These are phyloP conservation scores for Xylariaceae sp. DNA, from an alignment of 2,329 filamentous ascomycete genomes.

Conservation along the genomic window DNA sequence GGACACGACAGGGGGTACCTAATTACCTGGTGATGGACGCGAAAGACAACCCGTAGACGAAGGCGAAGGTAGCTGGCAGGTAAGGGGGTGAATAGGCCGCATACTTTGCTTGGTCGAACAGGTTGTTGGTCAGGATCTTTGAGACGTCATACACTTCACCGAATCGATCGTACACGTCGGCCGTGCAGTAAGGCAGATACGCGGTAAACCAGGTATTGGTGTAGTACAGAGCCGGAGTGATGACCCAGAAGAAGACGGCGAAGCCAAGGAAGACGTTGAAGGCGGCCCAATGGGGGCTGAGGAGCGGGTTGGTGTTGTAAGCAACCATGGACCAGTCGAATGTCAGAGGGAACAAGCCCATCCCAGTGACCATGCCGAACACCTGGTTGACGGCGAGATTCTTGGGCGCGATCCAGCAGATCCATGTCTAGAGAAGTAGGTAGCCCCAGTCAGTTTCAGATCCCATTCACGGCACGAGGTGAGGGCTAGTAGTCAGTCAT, in stretches of 20 bases:
- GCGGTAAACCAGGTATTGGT: constrained; percentile 43
- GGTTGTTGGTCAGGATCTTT: constrained; percentile 36
- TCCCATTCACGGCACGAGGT: background rate
- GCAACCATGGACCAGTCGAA: constrained; percentile 33
- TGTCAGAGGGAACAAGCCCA: constrained; percentile 33
- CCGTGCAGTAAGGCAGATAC: constrained; percentile 44
- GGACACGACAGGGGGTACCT: too few relatives aligned
- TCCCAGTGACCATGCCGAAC: constrained; percentile 38
- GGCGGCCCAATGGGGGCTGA: constrained; percentile 37
- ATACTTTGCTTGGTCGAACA: constrained; percentile 42
- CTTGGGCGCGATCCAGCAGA: constrained; percentile 40
- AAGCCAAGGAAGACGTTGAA: constrained; percentile 37
- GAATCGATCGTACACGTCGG: constrained; percentile 47
- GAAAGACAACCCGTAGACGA: constrained; percentile 21
- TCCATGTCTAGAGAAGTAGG: constrained; percentile 33
- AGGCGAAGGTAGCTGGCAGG: constrained; percentile 18
- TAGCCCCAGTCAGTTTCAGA: too few relatives aligned
- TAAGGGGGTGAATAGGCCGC: constrained; percentile 37
- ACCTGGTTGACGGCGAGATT: constrained; percentile 38
- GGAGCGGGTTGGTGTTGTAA: constrained; percentile 33
- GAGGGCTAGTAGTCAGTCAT: too few relatives aligned
- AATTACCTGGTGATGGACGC: constrained; percentile 22
- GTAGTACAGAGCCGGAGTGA: constrained; percentile 38
- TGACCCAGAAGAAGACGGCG: constrained; percentile 38
- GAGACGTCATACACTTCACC: constrained; percentile 40